Base-by-base conservation (phyloP, 1,139 yeast genomes). In the Pichia sp. region DNA sequence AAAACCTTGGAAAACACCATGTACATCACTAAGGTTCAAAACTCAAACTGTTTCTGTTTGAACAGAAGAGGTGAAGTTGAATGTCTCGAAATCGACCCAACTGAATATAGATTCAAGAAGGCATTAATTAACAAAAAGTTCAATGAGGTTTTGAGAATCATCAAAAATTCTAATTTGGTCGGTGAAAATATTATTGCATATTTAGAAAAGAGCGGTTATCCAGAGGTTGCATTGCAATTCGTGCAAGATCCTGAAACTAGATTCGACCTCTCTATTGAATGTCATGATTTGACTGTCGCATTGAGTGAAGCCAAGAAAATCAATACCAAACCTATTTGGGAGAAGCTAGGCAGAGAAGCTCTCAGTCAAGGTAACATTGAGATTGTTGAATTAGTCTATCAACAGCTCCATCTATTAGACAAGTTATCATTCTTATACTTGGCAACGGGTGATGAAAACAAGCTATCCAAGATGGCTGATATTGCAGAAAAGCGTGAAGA, bases 181-280 rank as follows among this genome's bases (percentile, higher is more conserved):
- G 99, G 99, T 61, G 97, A 95, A 74, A 90, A 92, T 70, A 93
- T 95, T 67, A 92, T 95, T 70, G 93, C 95, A 6, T 95, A 93
- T 71, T 79, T 95, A 67, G 97, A 95, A 70, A 87, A 92, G 76
- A 84, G 90, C 69, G 99, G 99, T 2, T 93, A 87, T 70, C 98
- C 99, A 16, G 96, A 89, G 70, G 78, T 81, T 61, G 99, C 99
- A 2, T 78, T 95, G 59, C 98, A 93, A 70, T 95, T 95, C 70
- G 99, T 95, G 57, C 87, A 90, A 72, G 99, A 95, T 70, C 88
- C 98, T 6, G 97, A 92, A 70, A 90, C 97, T 38, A 82, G 97
- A 72, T 93, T 95, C 67, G 99, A 93, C 64, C 79, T 95, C 65
- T 98, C 99, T 32, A 78, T 93, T 61, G 97, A 93, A 73, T 89